Evolutionary conservation across 2,329 filamentous ascomycete genomes (phyloP).

Genomic region (Beauveria asiatica): DNA sequence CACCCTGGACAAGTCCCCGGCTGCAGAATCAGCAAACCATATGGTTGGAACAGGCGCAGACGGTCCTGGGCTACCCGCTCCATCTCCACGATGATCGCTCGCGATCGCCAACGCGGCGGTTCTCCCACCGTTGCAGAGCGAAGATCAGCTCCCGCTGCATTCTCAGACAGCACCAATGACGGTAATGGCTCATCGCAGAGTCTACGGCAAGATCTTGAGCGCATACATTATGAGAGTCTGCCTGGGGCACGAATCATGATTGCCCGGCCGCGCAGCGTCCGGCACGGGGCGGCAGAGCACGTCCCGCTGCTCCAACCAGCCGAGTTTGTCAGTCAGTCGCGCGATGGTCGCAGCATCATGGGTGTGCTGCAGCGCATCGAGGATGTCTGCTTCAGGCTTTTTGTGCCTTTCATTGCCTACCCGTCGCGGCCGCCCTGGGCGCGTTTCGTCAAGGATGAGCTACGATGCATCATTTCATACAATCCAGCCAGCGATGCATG

Average conservation of each 20-base stretch:
- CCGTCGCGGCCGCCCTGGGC: background rate
- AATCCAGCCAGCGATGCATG: background rate
- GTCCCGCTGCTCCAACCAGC: background rate
- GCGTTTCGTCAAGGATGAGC: background rate
- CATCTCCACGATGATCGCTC: background rate
- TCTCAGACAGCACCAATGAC: background rate
- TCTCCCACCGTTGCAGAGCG: background rate
- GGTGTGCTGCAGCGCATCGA: slow-evolving; percentile 1
- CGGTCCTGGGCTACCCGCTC: background rate
- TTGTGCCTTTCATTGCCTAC: background rate
- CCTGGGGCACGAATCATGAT: slow-evolving; percentile 5
- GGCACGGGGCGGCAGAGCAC: background rate
- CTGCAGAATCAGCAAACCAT: background rate
- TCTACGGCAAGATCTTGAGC: background rate
- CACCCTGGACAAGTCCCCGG: background rate
- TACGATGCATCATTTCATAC: background rate
- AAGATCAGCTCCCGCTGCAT: background rate
- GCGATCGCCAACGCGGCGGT: background rate
- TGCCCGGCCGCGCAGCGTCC: background rate
- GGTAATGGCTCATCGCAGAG: background rate
- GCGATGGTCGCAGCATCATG: slow-evolving; percentile 2
- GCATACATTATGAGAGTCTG: background rate
- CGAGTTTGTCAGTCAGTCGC: background rate
- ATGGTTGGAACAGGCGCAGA: background rate
- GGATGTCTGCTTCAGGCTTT: background rate